A percentile compares a stretch with the other conserved stretches of the same genome.
phyloP scores from a whole-genome alignment of 352 stramenopile species.

The Globisporangium nunn region DNA sequence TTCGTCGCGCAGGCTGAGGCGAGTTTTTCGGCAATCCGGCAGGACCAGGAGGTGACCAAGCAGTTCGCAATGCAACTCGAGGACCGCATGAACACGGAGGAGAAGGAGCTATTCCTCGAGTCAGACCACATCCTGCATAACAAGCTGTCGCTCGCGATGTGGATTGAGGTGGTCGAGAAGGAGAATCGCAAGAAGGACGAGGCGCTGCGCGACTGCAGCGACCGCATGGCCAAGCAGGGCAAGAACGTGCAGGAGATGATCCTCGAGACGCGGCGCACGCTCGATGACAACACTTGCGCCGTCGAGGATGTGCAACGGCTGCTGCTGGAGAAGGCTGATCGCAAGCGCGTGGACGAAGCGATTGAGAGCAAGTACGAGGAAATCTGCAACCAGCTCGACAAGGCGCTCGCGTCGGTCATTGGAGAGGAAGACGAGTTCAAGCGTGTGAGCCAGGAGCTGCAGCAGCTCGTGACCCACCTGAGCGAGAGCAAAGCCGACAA shows the following conservation, averaged over 20 bases:
- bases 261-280: slow-evolving; percentile 67
- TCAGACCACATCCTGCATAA: slow-evolving; percentile 78
- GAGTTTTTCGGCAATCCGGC: slow-evolving; percentile 37
- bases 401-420: slow-evolving; percentile 76
- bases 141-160: slow-evolving; percentile 69
- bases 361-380: slow-evolving; percentile 90
- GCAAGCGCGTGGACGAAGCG: slow-evolving; percentile 79
- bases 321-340: slow-evolving; percentile 73
- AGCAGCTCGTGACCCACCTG: slow-evolving; percentile 75
- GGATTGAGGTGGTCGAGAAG: slow-evolving; percentile 69
- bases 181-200: slow-evolving; percentile 68
- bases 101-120: slow-evolving; percentile 75
- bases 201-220: slow-evolving; percentile 66
- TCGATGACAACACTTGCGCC: slow-evolving; percentile 81
- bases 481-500: slow-evolving; percentile 80
- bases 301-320: slow-evolving; percentile 78
- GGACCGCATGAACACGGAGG: slow-evolving; percentile 73
- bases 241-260: slow-evolving; percentile 85
- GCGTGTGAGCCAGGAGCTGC: slow-evolving; percentile 72
- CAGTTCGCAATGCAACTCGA: slow-evolving; percentile 82
- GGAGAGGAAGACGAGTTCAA: slow-evolving; percentile 88
- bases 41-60: slow-evolving; percentile 72
- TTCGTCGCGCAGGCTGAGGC: slow-evolving; percentile 50
- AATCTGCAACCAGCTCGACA: slow-evolving; percentile 89
- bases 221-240: slow-evolving; percentile 79